Conservation (phyloP, 148 eudicot genomes). For the Vaccinium vitisidaea region DNA sequence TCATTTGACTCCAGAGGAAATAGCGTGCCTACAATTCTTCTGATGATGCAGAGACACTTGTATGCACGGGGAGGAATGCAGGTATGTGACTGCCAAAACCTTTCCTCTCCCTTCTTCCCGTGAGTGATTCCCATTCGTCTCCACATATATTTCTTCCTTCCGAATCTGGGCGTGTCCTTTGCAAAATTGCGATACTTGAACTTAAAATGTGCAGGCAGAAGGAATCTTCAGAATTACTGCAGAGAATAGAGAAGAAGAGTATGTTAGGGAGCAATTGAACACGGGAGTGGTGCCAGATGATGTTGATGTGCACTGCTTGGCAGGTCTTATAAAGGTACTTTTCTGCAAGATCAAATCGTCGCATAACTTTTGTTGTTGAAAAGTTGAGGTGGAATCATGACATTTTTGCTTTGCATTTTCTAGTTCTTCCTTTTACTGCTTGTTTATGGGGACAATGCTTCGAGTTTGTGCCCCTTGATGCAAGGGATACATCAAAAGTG, state of each 20-base stretch:
- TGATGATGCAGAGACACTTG: slow-evolving; percentile 87
- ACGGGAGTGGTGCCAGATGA: slow-evolving; percentile 72
- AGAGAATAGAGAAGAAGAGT: slow-evolving; percentile 83
- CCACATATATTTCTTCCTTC: not conserved
- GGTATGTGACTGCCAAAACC: slow-evolving; percentile 32
- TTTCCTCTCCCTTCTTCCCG: not conserved
- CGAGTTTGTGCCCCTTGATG: not conserved
- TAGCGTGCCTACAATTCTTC: slow-evolving; percentile 86
- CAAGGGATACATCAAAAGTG: not conserved
- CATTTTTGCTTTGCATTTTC: not conserved
- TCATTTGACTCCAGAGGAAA: slow-evolving; percentile 94
- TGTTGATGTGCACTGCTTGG: slow-evolving; percentile 78
- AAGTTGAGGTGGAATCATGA: not conserved
- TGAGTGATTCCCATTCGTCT: not conserved
- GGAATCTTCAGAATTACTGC: slow-evolving; percentile 90
- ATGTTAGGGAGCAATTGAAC: slow-evolving; percentile 77
- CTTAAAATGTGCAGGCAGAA: slow-evolving; percentile 52
- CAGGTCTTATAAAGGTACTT: slow-evolving; percentile 83
- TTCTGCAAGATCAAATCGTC: not conserved
- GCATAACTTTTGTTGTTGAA: not conserved
- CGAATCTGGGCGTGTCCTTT: not conserved
- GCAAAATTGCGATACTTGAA: not conserved
- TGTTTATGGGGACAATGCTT: not conserved
- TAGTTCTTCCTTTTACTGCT: not conserved
- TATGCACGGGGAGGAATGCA: slow-evolving; percentile 83